Conservation (phyloP, 2,329 filamentous ascomycete species). For the Pyricularia grisea region DNA sequence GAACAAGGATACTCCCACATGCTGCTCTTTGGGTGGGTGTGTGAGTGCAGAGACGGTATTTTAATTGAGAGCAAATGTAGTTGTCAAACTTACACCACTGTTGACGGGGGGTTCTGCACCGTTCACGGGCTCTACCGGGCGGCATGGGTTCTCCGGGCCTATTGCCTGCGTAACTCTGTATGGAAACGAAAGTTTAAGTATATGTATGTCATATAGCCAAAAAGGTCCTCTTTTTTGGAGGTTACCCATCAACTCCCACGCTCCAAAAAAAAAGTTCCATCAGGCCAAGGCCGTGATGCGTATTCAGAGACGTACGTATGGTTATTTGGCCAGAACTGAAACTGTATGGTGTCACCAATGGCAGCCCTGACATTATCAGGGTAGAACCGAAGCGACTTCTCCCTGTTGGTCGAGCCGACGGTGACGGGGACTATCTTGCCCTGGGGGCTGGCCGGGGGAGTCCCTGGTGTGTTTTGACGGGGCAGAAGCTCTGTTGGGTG, state of each 20-base stretch:
- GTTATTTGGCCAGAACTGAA: constrained; percentile 59
- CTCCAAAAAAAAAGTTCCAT: neutral
- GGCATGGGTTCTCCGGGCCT: constrained; percentile 14
- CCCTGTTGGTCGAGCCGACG: constrained; percentile 1
- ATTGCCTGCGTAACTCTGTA: constrained; percentile 55
- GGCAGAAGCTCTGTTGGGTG: neutral
- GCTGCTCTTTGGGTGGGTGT: no score
- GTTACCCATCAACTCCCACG: neutral
- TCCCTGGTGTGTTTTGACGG: neutral
- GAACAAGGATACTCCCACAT: neutral
- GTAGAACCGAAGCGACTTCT: constrained; percentile 49
- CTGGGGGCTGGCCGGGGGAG: neutral
- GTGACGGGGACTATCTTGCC: neutral
- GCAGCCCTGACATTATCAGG: constrained; percentile 56
- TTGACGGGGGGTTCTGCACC: neutral
- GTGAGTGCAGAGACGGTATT: neutral
- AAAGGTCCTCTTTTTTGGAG: neutral
- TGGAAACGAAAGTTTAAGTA: neutral
- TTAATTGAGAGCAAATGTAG: neutral
- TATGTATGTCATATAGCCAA: no score
- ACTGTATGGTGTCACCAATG: constrained; percentile 56
- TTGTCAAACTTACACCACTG: neutral
- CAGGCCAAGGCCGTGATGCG: constrained; percentile 8
- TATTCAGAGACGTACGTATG: constrained; percentile 45
- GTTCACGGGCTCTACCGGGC: neutral